Base-by-base conservation (phyloP, 805 yeast species). In the Candida germanica region DNA sequence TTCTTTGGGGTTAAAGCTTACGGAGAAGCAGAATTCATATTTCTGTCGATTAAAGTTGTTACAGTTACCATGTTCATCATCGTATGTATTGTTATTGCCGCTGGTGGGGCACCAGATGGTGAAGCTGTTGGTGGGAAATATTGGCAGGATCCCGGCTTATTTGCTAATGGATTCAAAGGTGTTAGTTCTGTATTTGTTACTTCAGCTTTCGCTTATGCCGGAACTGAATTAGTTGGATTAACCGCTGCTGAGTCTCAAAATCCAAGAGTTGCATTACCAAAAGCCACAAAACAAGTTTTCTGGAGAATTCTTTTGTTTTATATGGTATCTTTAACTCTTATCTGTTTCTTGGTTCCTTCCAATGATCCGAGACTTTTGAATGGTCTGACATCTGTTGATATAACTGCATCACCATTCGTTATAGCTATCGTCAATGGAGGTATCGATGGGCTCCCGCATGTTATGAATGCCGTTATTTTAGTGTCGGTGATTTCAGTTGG, bases 221-320 rank as follows among this genome's bases (percentile, higher is more conserved):
- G 80, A 49, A 75, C 79, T 46, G 82, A 79, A 58, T 38, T 44
- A 26, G 49, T 44, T 8, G 75, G 83, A 2, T 55, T 78, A 17
- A 80, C 46, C 2, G 46, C 49, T 1, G 81, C 89, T 6, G 94
- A 85, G 58, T 70, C 87, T 16, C 72, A 60, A 23, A 75, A 83
- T 56, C 91, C 93, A 30, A 66, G 82, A 48, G 68, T 66, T 37
- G 61, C 83, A 2, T 70, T 83, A 37, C 93, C 91, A 24, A 70
- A 72, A 33, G 89, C 91, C 28, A 77, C 82, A 40, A 84, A 83
- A 59, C 89, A 85, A 62, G 87, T 83, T 3, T 83, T 86, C 62
- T 84, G 91, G 89, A 73, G 93, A 61, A 80, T 85, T 39, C 63
- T 80, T 11, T 57, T 83, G 47, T 84, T 85, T 54, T 86, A 86